Evolutionary conservation across 1,284 basidiomycete genomes (phyloP), one percentile per base, ranked within the genome.

Genomic region (Tilletia indica): DNA sequence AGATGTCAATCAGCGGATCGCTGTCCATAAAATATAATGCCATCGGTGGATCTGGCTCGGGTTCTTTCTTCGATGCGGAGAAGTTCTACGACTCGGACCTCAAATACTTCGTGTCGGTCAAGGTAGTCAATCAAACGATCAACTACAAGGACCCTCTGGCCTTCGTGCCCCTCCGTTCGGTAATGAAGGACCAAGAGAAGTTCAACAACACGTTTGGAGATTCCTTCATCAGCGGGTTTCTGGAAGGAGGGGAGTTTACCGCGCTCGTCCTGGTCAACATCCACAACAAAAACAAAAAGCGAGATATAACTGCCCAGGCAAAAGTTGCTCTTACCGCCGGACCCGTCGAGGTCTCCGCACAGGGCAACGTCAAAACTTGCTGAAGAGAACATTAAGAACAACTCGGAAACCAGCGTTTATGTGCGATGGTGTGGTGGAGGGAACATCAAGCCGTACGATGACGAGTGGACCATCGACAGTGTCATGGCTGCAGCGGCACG

Each of bases 381-480:
- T 31, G 67, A 68, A 31, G 67, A 68, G 31, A 68, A 68, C 45
- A 54, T 68, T 14, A 21, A 2, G 9, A 68, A 68, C 67, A 68
- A 68, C 45, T 4, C 3, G 4, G 31, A 48, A 19, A 68, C 67
- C 2, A 68, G 45, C n/a, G 51, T 68, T 21, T 68, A 45, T 49
- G 67, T 68, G 2, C 67, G 67, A 2, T 68, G 67, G 67, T 68
- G 67, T 45, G 67, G 67, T 12, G 67, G 67, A 14, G 67, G 67
- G 5, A 68, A 68, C 67, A 48, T 68, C 67, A 68, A 68, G 67
- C 47, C 67, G 3, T 68, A 68, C 31, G 67, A 68, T 45, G 67
- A 68, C 36, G 67, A 68, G 49, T 68, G 67, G 67, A 68, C 67
- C 16, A 31, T 68, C n/a, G 67, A 68, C 16, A 25, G 45, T 3